Evolutionary conservation across 2,329 filamentous ascomycete species (phyloP), one percentile per base, ranked within the genome.

Genomic region (Colletotrichum sp.): DNA sequence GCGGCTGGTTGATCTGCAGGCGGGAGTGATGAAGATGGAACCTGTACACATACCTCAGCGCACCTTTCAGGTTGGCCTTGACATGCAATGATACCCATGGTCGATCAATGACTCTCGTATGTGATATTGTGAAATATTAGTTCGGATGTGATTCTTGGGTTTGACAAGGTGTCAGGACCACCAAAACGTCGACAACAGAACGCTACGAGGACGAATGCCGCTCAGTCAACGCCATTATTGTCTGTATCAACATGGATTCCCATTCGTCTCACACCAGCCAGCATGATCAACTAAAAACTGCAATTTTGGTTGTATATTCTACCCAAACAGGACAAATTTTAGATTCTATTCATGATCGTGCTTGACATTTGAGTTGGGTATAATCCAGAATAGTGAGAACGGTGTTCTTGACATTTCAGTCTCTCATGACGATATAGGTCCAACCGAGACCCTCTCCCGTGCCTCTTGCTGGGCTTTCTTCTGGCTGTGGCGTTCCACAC

Each of bases 401-500:
- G 13, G 21, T 16, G 6, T 16, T 28, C 7, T 16, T 26, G 14
- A 28, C 24, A 14, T 21, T 52, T 24, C 55, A 28, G 9, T 62
- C 28, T 21, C 8, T 66, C 30, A 74, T 10, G 66, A 71, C 28
- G 64, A 18, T 28, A 92, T 77, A 66, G 91, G 90, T 21, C 92
- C 92, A 68, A 93, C 89, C 12, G 83, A 83, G 4, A 93, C 91
- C 36, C 80, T 82, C 80, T 93, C 90, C 76, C 86, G 84, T 9
- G 83, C 81, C 69, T 79, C 77, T 36, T 85, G 82, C 75, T 86
- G 84, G 71, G 89, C 85, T 13, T 81, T 74, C 28, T 83, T 81
- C 4, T 83, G 78, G 28, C 73, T 79, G 48, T 85, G 81, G 75
- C 80, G 87, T 65, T 86, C 83, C 43, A 82, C 85, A 67, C 88